phyloP scores from a whole-genome alignment of 768 basidiomycete species.

The Leccinum uliginosum region DNA sequence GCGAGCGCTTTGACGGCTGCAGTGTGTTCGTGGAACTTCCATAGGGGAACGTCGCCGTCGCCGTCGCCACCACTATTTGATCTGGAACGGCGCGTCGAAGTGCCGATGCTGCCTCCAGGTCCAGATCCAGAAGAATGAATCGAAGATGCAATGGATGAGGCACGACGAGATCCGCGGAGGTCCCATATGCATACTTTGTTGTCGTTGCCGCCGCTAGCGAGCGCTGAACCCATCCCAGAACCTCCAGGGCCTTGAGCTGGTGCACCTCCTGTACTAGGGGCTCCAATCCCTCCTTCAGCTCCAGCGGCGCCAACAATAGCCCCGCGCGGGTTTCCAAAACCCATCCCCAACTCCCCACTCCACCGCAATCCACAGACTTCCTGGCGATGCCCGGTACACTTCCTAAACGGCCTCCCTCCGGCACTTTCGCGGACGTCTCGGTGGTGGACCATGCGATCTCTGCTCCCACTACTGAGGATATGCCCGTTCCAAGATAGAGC shows the following conservation, averaged over 20 bases:
- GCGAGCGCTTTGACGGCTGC: slow-evolving; percentile 98
- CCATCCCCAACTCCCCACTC: slow-evolving; percentile 44
- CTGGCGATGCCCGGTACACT: slow-evolving; percentile 75
- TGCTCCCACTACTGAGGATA: slow-evolving; percentile 84
- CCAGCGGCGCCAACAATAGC: slow-evolving; percentile 17
- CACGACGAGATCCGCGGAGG: slow-evolving; percentile 56
- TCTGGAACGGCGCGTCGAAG: slow-evolving; percentile 19
- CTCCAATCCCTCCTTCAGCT: slow-evolving; percentile 23
- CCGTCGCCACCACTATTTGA: slow-evolving; percentile 27
- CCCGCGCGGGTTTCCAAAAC: slow-evolving; percentile 23
- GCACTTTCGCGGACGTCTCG: slow-evolving; percentile 79
- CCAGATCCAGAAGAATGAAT: slow-evolving; percentile 26
- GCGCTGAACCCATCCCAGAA: slow-evolving; percentile 43
- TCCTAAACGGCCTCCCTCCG: slow-evolving; percentile 59
- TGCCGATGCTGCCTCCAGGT: slow-evolving; percentile 25
- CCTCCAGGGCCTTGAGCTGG: slow-evolving; percentile 27
- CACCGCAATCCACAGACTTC: slow-evolving; percentile 96
- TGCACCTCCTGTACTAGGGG: slow-evolving; percentile 19
- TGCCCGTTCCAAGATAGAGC: slow-evolving; percentile 92
- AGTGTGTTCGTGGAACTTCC: slow-evolving; percentile 94
- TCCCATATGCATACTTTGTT: slow-evolving; percentile 99
- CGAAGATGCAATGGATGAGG: slow-evolving; percentile 25
- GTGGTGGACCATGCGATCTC: slow-evolving; percentile 88
- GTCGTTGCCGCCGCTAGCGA: slow-evolving; percentile 96
- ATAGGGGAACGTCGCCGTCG: slow-evolving; percentile 64